Evolutionary conservation across 2,329 filamentous ascomycete species (phyloP).

Genomic region (Emydomyces testavorans): DNA sequence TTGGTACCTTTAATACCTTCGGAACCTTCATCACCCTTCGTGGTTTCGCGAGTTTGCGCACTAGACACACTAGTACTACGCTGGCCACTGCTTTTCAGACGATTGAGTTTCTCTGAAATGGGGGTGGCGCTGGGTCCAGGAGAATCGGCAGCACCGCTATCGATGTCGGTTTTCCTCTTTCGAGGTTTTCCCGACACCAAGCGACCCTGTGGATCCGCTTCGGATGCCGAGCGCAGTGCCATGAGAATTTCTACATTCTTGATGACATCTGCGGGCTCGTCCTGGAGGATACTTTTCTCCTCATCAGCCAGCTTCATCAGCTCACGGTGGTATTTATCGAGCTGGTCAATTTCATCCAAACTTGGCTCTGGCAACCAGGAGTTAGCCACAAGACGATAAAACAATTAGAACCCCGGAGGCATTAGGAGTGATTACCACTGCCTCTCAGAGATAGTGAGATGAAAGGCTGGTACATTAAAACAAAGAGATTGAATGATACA

Average conservation of each 20-base stretch:
- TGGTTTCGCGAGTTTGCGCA: conserved; percentile 29
- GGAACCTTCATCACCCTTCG: conserved; percentile 34
- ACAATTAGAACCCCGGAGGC: background rate
- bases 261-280: conserved; percentile 41
- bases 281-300: conserved; percentile 37
- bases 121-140: conserved; percentile 33
- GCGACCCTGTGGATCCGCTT: conserved; percentile 34
- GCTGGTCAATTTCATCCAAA: conserved; percentile 33
- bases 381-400: conserved; percentile 16
- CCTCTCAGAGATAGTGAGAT: too few species aligned
- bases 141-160: conserved; percentile 36
- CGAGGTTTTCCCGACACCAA: conserved; percentile 35
- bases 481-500: too few species aligned
- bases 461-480: too few species aligned
- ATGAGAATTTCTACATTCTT: conserved; percentile 41
- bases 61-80: conserved; percentile 36
- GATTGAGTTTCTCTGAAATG: conserved; percentile 33
- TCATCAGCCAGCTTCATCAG: conserved; percentile 39
- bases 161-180: conserved; percentile 37
- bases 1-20: conserved; percentile 35
- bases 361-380: conserved; percentile 23
- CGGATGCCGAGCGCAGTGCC: conserved; percentile 39
- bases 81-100: conserved; percentile 32
- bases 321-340: conserved; percentile 38
- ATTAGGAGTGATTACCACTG: too few species aligned